Conservation (phyloP, 2,329 filamentous ascomycete species). For the Penicillium rolfsii region DNA sequence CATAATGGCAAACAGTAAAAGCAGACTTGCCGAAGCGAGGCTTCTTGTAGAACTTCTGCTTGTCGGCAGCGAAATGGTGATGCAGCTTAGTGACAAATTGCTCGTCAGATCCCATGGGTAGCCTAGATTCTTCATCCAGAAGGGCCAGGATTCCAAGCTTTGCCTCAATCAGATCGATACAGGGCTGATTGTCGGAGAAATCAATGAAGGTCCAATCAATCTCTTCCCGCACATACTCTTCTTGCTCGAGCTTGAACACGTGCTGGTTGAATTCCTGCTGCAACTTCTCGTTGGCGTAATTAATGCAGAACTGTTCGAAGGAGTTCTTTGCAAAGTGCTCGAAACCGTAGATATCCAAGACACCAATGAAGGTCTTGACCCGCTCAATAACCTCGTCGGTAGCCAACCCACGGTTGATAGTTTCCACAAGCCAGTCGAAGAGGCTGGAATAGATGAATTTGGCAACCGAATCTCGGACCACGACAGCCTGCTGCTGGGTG, state of each 20-base stretch:
- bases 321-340: conserved; percentile 99
- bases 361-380: conserved; percentile 90
- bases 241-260: conserved; percentile 98
- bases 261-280: conserved; percentile 99
- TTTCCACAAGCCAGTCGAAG: conserved; percentile 99
- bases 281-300: conserved; percentile 98
- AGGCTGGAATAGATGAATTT: conserved; percentile 98
- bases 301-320: conserved; percentile 99
- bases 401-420: conserved; percentile 88
- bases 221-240: conserved; percentile 93
- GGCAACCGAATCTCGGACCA: conserved; percentile 94
- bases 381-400: conserved; percentile 82
- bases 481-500: conserved; percentile 87
- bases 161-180: conserved; percentile 96
- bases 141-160: conserved; percentile 92
- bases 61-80: conserved; percentile 85
- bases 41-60: conserved; percentile 98
- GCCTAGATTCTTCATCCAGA: conserved; percentile 90
- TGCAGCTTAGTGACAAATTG: conserved; percentile 96
- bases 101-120: conserved; percentile 97
- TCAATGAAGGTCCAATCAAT: conserved; percentile 99
- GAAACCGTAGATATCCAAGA: conserved; percentile 98
- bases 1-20: conserved; percentile 98
- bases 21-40: conserved; percentile 95
- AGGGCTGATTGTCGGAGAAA: conserved; percentile 98